phyloP scores from a whole-genome alignment of 192 early-diverging fungal species.

The Umbelopsis sp. region DNA sequence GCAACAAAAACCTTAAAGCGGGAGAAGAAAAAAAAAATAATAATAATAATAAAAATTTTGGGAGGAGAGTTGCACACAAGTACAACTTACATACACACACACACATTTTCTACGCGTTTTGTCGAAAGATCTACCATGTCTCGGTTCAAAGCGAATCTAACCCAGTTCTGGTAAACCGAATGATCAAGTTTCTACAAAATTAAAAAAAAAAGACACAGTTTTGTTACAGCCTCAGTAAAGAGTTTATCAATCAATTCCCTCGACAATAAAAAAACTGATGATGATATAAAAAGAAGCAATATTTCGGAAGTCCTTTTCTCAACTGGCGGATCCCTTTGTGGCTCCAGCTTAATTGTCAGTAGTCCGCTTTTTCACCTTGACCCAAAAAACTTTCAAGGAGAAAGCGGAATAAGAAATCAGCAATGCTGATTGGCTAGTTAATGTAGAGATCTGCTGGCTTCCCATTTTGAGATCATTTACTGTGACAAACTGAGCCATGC shows the following conservation, averaged over 20 bases:
- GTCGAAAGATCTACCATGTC: background rate
- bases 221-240: background rate
- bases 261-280: no score
- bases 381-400: background rate
- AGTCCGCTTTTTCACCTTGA: background rate
- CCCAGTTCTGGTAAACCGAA: background rate
- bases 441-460: constrained; percentile 7
- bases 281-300: background rate
- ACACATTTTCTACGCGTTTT: background rate
- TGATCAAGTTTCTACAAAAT: no score
- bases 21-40: background rate
- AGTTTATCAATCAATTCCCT: no score
- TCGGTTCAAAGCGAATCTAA: constrained; percentile 14
- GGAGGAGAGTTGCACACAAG: no score
- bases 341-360: no score
- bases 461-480: constrained; percentile 3
- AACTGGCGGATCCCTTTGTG: constrained; percentile 15
- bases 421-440: background rate
- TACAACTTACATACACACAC: background rate
- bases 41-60: background rate
- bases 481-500: background rate
- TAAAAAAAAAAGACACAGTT: background rate
- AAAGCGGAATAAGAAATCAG: background rate
- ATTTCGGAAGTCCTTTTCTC: background rate
- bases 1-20: constrained; percentile 2